Conservation (phyloP, 345 rosid genomes). For the Murraya koenigii region DNA sequence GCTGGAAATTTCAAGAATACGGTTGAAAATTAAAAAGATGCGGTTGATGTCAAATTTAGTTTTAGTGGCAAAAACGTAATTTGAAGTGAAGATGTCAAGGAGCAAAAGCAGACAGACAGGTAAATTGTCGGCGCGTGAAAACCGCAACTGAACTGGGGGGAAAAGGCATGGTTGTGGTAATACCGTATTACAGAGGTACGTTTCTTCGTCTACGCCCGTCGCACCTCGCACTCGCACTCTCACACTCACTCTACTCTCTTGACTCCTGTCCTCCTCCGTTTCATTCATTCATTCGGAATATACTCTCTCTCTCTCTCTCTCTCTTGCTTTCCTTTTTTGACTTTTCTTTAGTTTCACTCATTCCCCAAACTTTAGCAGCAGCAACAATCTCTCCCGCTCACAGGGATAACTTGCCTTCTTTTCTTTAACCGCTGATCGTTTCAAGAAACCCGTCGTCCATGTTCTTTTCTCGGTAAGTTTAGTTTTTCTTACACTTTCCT, state of each 20-base stretch:
- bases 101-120: background rate
- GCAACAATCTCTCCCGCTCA: constrained; percentile 1
- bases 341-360: constrained; percentile 39
- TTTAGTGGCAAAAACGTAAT: too few species aligned
- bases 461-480: constrained; percentile 1
- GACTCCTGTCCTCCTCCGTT: constrained; percentile 15
- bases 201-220: background rate
- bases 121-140: background rate
- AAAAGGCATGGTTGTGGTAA: background rate
- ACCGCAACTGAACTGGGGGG: background rate
- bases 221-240: background rate
- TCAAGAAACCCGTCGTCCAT: background rate
- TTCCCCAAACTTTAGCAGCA: constrained; percentile 43
- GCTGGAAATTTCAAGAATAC: too few species aligned
- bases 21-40: too few species aligned
- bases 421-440: background rate
- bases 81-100: background rate
- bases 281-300: constrained; percentile 24
- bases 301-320: background rate
- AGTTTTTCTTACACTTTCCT: background rate
- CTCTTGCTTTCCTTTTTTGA: constrained; percentile 16
- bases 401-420: constrained; percentile 6
- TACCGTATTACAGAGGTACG: too few species aligned
- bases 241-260: background rate
- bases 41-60: too few species aligned